phyloP scores from a whole-genome alignment of 495 filamentous ascomycete species.

The Filosporella fistucella region DNA sequence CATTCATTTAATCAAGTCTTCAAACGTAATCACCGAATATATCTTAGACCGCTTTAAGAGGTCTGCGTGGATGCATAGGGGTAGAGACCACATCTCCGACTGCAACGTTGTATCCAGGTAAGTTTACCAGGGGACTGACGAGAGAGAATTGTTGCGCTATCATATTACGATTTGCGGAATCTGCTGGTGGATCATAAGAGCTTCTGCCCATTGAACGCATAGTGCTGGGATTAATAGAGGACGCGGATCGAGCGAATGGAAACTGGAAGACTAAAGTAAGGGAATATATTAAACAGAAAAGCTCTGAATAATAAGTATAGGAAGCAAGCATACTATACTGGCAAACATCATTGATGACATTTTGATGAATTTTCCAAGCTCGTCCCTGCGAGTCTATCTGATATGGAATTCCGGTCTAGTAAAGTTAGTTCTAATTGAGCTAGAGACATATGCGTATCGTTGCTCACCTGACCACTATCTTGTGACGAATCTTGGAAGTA shows the following conservation, averaged over 20 bases:
- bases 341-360: not conserved
- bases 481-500: not conserved
- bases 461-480: not conserved
- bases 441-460: not conserved
- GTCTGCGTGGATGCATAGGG: not conserved
- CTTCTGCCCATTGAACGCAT: not conserved
- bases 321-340: not conserved
- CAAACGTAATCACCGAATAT: no score
- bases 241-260: not conserved
- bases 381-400: not conserved
- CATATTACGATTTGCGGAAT: not conserved
- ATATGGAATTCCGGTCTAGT: not conserved
- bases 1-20: no score
- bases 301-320: not conserved
- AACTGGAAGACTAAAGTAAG: not conserved
- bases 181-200: not conserved
- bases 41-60: not conserved
- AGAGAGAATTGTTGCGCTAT: not conserved
- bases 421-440: not conserved
- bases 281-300: not conserved
- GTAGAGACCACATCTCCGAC: not conserved
- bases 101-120: not conserved
- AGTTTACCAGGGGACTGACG: not conserved
- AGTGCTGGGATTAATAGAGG: not conserved
- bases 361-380: not conserved